Evolutionary conservation across 164 flowering plant genomes (phyloP), one percentile per base, ranked within the genome.

Genomic region (Dillenia turbinata): DNA sequence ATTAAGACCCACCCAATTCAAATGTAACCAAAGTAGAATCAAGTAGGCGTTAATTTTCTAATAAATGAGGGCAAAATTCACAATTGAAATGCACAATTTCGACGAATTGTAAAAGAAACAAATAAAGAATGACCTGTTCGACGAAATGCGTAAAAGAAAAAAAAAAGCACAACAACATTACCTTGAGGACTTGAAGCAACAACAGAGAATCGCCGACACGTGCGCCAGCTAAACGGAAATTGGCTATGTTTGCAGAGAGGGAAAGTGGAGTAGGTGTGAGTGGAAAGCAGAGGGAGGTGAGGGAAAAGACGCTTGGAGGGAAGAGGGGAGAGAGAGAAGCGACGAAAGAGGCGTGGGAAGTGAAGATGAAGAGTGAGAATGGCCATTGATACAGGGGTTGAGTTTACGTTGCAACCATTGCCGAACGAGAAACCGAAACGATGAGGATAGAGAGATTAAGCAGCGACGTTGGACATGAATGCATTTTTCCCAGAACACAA

Each of bases 151-250:
- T 10, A 1, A 52, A 11, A 44, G 52, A 33, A 24, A 59, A 64
- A 59, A 64, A 15, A 26, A 46, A 3, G 19, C 3, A 44, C 14
- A 17, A 17, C 12, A 8, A 47, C 57, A 53, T 40, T 52, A 69
- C 79, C 81, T 62, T 46, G 65, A 59, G 79, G 59, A 66, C 40
- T 56, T 0, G 70, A 74, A 47, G 77, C 76, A 17, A 56, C 58
- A 16, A 69, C 67, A 19, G 73, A 53, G 69, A 78, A 57, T 8
- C 47, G 57, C 9, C 78, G 69, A 11, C 50, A n/a, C 44, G 60
- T 50, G 24, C 19, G 56, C 58, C 55, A 63, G 45, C 33, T n/a
- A 72, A 59, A 19, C 66, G 1, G 47, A 66, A 54, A 52, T 13
- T 13, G 65, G 69, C 12, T 26, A 33, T 3, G 14, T 45, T 9